These are phyloP conservation scores for Pleurotus giganteus DNA, from an alignment of 768 basidiomycete genomes.

Conservation along the genomic window DNA sequence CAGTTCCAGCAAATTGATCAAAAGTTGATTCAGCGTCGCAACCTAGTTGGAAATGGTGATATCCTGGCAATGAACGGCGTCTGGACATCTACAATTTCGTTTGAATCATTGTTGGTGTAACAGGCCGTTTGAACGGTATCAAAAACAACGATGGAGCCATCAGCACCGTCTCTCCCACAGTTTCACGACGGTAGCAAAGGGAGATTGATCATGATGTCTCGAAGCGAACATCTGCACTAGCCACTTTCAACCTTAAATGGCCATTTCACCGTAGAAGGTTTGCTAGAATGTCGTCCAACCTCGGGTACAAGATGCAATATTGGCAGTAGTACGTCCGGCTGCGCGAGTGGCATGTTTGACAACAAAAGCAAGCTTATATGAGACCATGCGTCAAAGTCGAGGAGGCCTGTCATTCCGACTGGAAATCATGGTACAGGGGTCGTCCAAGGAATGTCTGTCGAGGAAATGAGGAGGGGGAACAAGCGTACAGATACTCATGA, in stretches of 20 bases:
- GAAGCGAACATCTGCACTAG: not conserved
- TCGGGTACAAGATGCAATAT: slow-evolving; percentile 18
- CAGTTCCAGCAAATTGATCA: no score
- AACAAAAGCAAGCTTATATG: not conserved
- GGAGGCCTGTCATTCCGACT: not conserved
- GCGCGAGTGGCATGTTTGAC: slow-evolving; percentile 14
- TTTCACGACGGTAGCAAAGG: not conserved
- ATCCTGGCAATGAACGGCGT: slow-evolving; percentile 21
- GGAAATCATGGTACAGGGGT: no score
- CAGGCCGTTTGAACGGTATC: slow-evolving; percentile 28
- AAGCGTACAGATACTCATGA: no score
- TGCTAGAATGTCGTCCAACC: slow-evolving; percentile 18
- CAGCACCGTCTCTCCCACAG: slow-evolving; percentile 30
- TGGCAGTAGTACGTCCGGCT: slow-evolving; percentile 12
- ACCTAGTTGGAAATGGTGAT: no score
- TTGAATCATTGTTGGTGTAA: slow-evolving; percentile 28
- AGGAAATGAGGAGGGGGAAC: no score
- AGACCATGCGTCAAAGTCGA: not conserved
- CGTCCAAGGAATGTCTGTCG: no score
- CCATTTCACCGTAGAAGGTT: slow-evolving; percentile 26
- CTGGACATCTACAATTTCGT: slow-evolving; percentile 30
- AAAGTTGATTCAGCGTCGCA: no score
- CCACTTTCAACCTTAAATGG: slow-evolving; percentile 23
- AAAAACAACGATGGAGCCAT: slow-evolving; percentile 37
- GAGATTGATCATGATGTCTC: not conserved